Evolutionary conservation across 176 grass and related monocot genomes (phyloP), one percentile per base, ranked within the genome.

Genomic region (Poa annua): DNA sequence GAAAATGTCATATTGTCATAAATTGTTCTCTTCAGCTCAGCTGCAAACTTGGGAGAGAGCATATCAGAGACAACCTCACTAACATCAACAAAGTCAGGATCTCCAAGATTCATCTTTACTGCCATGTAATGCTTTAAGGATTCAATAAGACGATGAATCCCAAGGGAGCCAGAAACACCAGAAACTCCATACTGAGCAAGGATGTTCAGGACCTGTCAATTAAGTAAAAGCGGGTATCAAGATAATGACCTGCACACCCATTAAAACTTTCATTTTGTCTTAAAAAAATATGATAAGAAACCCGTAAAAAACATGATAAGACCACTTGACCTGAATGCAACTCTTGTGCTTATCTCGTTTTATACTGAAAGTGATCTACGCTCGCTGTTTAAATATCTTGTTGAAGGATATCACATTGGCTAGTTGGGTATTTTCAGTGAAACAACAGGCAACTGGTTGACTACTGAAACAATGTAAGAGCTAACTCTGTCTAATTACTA

Each of bases 11-110:
- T 90, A 48, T 95, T 98, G 24, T 98, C 92, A 21, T 85, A 81
- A 14, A 98, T 95, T 19, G 90, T 95, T 67, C 91, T 95, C 89
- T 93, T 98, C 73, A 98, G 73, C 68, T 98, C 86, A 80, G 88
- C 88, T 34, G 96, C 96, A 83, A 93, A 98, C 67, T 91, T 85
- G 7, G 88, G 79, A 16, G 96, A 98, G 5, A 95, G 11, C 96
- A 98, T 98, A 74, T 95, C 88, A 29, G 90, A 88, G 11, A 98
- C 39, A 36, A 98, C 90, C 66, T 77, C 66, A 1, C 26, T 84
- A 36, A 90, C 75, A 45, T 98, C 83, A 45, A 95, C 86, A 29
- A 95, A 98, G 65, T 98, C 88, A 20, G 96, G 92, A 63, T 98
- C 96, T 0, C 92, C 96, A 33, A 98, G 88, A 74, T 93, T 95